Evolutionary conservation across 495 filamentous ascomycete genomes (phyloP), one percentile per base, ranked within the genome.

Genomic region (Xylaria palmicola): DNA sequence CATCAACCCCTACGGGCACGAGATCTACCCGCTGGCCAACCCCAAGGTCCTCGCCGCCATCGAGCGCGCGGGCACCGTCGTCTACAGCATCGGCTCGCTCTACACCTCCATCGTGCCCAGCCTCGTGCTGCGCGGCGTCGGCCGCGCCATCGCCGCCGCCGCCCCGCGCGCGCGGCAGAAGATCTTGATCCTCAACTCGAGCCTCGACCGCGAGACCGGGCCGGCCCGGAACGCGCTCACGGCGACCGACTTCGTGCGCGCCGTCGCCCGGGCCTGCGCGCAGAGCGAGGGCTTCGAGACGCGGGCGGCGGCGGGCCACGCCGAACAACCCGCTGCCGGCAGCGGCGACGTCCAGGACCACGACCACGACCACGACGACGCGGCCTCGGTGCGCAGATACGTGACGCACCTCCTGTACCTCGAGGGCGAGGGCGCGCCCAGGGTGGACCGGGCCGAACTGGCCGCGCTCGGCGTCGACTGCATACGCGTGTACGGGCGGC

Each of bases 1-100:
- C 76, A 97, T 98, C 75, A 97, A 96, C 72, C 92, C 92, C 1
- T 98, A 97, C 75, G 93, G 93, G 26, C 83, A 56, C 66, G 92
- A 97, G 74, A 97, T 98, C 70, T 82, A 86, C 24, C 90, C 90
- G 0, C 75, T 84, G 0, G 88, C 90, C 1, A 97, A 96, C 68
- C 88, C 90, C 0, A 86, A 90, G 24, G 91, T 93, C 0, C 63
- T 96, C 2, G 79, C 82, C 8, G 85, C 88, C 26, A 68, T 97
- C 0, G 70, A 77, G 13, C 71, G 73, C 30, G 83, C 90, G 0
- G 79, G 84, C 32, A 85, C 85, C 10, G 81, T 97, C 17, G 83
- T 97, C 57, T 97, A 96, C 75, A 91, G 89, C 68, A 96, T 98
- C 61, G 93, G 94, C 41, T 90, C 86, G 44, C 75, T 98, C 10